phyloP scores from a whole-genome alignment of 345 rosid genomes.

The Excoecaria agallocha region DNA sequence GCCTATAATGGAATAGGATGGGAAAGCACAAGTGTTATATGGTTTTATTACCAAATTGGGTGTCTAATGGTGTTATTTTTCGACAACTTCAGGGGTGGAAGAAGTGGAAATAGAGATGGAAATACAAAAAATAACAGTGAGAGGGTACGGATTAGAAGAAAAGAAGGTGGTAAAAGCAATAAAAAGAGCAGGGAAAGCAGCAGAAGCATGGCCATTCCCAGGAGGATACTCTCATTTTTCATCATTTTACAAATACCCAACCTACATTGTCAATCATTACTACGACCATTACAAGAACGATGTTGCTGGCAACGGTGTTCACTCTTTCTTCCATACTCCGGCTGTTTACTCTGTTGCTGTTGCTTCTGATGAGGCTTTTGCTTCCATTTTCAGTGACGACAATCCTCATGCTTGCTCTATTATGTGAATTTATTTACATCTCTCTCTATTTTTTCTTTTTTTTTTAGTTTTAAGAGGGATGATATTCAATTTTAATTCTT shows the following conservation, averaged over 20 bases:
- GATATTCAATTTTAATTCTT: too few relatives aligned
- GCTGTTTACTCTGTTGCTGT: slow-evolving; percentile 57
- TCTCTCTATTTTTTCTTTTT: too few relatives aligned
- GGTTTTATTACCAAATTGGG: too few relatives aligned
- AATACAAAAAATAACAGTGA: slow-evolving; percentile 67
- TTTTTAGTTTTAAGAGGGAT: too few relatives aligned
- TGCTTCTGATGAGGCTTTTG: slow-evolving; percentile 77
- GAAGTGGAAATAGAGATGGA: slow-evolving; percentile 90
- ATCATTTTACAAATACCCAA: slow-evolving; percentile 82
- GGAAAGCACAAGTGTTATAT: too few relatives aligned
- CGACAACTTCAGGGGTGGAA: slow-evolving; percentile 51
- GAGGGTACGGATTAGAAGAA: slow-evolving; percentile 57
- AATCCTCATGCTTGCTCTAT: slow-evolving; percentile 75
- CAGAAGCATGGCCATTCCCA: slow-evolving; percentile 93
- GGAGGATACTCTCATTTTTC: slow-evolving; percentile 63
- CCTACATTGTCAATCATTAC: slow-evolving; percentile 68
- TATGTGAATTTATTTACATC: slow-evolving; percentile 38
- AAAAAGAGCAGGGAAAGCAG: slow-evolving; percentile 49
- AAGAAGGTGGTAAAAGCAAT: slow-evolving; percentile 28
- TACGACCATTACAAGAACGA: slow-evolving; percentile 11
- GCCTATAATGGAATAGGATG: too few relatives aligned
- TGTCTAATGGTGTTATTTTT: background rate
- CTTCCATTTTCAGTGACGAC: slow-evolving; percentile 85
- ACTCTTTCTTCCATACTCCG: slow-evolving; percentile 25
- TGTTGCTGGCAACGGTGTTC: slow-evolving; percentile 3